Percentiles rank a stretch among this genome's conserved stretches.
These are phyloP conservation scores for Tetrahymena thermophila DNA, from an alignment of 73 alveolate genomes.

Conservation along the genomic window DNA sequence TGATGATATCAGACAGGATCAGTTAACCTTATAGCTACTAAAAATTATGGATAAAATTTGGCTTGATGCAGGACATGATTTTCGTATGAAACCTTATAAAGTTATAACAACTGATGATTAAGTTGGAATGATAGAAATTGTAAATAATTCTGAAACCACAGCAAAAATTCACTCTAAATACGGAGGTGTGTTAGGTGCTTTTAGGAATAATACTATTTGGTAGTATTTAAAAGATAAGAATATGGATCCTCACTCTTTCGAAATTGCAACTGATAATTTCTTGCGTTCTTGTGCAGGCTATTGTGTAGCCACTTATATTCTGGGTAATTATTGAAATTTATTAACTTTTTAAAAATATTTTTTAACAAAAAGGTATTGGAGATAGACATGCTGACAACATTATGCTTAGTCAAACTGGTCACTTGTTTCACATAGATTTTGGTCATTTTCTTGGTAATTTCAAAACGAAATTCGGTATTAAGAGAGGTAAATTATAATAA, in stretches of 20 bases:
- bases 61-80: constrained; percentile 86
- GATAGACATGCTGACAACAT: constrained; percentile 97
- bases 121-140: constrained; percentile 94
- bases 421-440: constrained; percentile 95
- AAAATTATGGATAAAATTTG: constrained; percentile 93
- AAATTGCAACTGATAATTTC: constrained; percentile 66
- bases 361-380: constrained; percentile 47
- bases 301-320: constrained; percentile 92
- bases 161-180: constrained; percentile 25
- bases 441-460: constrained; percentile 96
- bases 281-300: constrained; percentile 85
- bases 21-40: constrained; percentile 79
- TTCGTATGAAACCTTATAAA: constrained; percentile 86
- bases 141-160: constrained; percentile 49
- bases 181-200: constrained; percentile 51
- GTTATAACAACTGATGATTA: constrained; percentile 85
- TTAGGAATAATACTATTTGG: constrained; percentile 43
- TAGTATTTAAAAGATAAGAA: constrained; percentile 43
- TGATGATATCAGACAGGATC: constrained; percentile 96
- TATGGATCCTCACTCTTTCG: constrained; percentile 30
- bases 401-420: constrained; percentile 86
- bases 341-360: neutral
- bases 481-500: constrained; percentile 76
- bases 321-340: constrained; percentile 32
- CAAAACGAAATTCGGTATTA: constrained; percentile 83